phyloP scores from a whole-genome alignment of 257 asterid genomes.

The Knoxia roxburghii region DNA sequence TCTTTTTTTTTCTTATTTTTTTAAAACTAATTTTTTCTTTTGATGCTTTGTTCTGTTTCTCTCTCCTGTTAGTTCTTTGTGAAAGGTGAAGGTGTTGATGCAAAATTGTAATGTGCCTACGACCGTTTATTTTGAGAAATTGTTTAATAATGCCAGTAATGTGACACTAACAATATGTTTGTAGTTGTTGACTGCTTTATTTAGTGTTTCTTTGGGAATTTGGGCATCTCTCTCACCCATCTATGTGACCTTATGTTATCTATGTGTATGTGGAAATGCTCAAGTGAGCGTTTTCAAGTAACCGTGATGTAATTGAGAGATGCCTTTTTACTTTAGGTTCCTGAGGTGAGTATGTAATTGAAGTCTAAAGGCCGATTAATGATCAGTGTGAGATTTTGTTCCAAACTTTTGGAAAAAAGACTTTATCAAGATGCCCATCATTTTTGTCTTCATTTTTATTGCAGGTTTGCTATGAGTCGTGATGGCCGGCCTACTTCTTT shows the following conservation, averaged over 20 bases:
- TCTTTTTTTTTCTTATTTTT: background rate
- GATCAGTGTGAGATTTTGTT: conserved; percentile 44
- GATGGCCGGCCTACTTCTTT: conserved; percentile 80
- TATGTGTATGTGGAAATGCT: conserved; percentile 26
- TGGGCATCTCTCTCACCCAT: no score
- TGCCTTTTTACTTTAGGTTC: conserved; percentile 44
- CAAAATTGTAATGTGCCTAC: background rate
- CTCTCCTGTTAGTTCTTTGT: background rate
- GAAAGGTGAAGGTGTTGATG: background rate
- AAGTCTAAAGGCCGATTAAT: conserved; percentile 32
- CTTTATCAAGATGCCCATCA: conserved; percentile 74
- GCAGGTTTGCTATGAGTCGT: conserved; percentile 85
- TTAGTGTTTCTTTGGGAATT: conserved; percentile 20
- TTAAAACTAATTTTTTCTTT: background rate
- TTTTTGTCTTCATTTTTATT: conserved; percentile 73
- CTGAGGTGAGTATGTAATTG: conserved; percentile 65
- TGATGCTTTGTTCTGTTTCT: background rate
- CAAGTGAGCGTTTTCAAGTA: conserved; percentile 57
- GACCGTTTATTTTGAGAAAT: background rate
- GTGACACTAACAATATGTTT: background rate
- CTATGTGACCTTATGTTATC: background rate
- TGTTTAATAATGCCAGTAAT: conserved; percentile 6
- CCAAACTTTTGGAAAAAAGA: conserved; percentile 34
- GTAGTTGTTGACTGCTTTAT: conserved; percentile 9
- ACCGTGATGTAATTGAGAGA: conserved; percentile 48